Evolutionary conservation across 805 yeast genomes (phyloP).

Genomic region (Scheffersomyces ergatensis): DNA sequence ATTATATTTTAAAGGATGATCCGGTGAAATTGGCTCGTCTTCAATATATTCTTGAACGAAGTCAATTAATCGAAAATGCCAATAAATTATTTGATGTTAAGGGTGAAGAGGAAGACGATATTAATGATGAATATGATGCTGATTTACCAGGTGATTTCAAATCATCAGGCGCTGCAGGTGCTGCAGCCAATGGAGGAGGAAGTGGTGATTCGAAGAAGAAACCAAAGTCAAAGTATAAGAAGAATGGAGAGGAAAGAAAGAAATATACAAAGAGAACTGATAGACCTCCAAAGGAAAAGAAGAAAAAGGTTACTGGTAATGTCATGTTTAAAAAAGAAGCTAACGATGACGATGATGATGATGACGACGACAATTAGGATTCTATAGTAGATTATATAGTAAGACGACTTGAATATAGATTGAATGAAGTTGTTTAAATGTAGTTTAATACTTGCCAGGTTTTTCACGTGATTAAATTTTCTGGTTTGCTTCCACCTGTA

Average conservation of each 20-base stretch:
- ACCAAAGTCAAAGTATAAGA: neutral
- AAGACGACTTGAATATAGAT: neutral
- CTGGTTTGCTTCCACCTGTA: too few species aligned
- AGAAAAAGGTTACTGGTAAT: constrained; percentile 17
- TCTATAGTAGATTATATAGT: neutral
- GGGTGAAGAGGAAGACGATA: constrained; percentile 11
- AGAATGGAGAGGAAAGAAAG: constrained; percentile 1
- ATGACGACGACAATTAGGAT: neutral
- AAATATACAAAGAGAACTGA: constrained; percentile 3
- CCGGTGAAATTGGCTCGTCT: constrained; percentile 41
- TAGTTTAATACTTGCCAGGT: too few species aligned
- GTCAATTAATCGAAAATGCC: constrained; percentile 34
- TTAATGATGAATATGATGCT: constrained; percentile 12
- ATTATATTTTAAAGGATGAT: constrained; percentile 38
- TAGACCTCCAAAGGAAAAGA: constrained; percentile 11
- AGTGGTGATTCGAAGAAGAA: neutral
- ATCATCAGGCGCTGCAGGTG: neutral
- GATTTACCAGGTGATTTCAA: constrained; percentile 5
- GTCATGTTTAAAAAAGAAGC: constrained; percentile 9
- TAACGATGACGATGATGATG: neutral
- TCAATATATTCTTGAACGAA: constrained; percentile 38
- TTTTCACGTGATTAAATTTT: too few species aligned
- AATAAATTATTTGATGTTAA: constrained; percentile 41
- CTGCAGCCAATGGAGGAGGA: neutral
- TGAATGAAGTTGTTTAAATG: too few species aligned